Percentiles rank a stretch among this genome's conserved stretches.
These are phyloP conservation scores for Exsudoporus frostii DNA, from an alignment of 768 basidiomycete species.

Conservation along the genomic window DNA sequence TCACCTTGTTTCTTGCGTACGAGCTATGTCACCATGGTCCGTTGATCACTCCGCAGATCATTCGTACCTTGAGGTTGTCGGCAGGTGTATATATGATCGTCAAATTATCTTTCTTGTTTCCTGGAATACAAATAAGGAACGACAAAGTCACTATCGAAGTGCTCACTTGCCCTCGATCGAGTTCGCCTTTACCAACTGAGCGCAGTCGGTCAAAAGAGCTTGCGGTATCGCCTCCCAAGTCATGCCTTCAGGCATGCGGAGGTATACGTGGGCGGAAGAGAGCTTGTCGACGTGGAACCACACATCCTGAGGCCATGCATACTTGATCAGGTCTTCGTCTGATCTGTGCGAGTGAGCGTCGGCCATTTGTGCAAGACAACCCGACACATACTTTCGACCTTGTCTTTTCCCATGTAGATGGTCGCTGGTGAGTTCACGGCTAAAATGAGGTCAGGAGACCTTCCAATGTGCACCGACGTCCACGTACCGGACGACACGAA, in stretches of 20 bases:
- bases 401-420: conserved; percentile 96
- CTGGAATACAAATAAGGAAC: conserved; percentile 36
- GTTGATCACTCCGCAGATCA: neutral
- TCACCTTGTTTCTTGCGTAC: conserved; percentile 85
- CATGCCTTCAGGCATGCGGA: conserved; percentile 83
- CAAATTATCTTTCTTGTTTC: conserved; percentile 93
- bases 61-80: conserved; percentile 80
- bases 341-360: conserved; percentile 23
- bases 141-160: neutral
- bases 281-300: conserved; percentile 99
- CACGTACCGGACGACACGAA: conserved; percentile 52
- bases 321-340: conserved; percentile 97
- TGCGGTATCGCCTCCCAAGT: conserved; percentile 87
- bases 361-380: neutral
- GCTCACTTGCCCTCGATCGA: conserved; percentile 74
- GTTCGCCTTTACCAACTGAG: conserved; percentile 96
- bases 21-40: neutral
- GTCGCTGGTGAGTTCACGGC: conserved; percentile 60
- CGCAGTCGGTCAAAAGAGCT: conserved; percentile 75
- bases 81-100: conserved; percentile 94
- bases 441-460: conserved; percentile 22
- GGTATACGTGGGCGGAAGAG: conserved; percentile 94
- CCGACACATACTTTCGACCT: conserved; percentile 77
- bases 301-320: conserved; percentile 83
- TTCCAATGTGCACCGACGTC: neutral